Base-by-base conservation (phyloP, 208 protist species). In the Trichomonas gallinae region DNA sequence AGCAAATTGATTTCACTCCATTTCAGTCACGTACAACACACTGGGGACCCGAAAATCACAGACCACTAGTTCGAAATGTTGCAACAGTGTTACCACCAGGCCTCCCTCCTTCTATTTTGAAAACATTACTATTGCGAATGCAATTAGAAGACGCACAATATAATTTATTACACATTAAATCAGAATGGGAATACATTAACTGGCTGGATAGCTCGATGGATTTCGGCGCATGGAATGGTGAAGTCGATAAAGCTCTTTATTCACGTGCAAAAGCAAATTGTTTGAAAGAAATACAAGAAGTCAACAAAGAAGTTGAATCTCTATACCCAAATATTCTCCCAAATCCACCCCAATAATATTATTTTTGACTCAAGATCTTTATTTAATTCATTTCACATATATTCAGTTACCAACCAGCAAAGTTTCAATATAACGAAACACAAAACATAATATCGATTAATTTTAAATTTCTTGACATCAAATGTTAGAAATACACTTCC, bases 61-160 rank as follows among this genome's bases (percentile, higher is more conserved):
- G 83, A 11, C 83, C 83, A n/a, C 1, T 91, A 48, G 42, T 91
- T 4, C 83, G 0, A 91, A 91, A 91, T 91, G 83, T 91, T 36
- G 83, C 83, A 91, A 91, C 83, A 10, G 40, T 91, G 26, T 31
- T 91, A n/a, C 83, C 83, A 11, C 83, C 83, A 91, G 42, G 42
- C 34, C 42, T 91, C 31, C 83, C 83, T 34, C n/a, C 4, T 34
- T 42, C 0, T 34, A 23, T 91, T 48, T n/a, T 91, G 2, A 26
- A 91, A 38, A 21, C n/a, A 34, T 45, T 91, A 48, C 13, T 91
- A n/a, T n/a, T 91, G 2, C 6, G 83, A 48, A 91, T 48, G 3
- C 83, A 91, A 91, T 48, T 44, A 34, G 83, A 91, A 91, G 83
- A 91, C 6, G 42, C 83, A 23, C 83, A 91, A 48, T 91, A 91